These are phyloP conservation scores for Sclerotinia trifoliorum DNA, from an alignment of 2,329 filamentous ascomycete genomes.

Conservation along the genomic window DNA sequence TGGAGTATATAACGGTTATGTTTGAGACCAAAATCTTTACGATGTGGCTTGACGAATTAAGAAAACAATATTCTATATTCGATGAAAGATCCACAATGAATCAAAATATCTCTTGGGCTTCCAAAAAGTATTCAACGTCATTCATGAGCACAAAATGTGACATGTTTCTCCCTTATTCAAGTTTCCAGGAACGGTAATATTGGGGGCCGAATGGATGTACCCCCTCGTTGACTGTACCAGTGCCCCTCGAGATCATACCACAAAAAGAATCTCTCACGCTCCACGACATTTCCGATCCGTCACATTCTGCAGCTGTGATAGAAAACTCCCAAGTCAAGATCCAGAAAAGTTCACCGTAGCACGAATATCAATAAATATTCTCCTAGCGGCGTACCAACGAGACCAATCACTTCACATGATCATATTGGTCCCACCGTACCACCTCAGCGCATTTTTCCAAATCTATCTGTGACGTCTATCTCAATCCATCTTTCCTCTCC, in stretches of 20 bases:
- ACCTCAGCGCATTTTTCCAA: slow-evolving; percentile 1
- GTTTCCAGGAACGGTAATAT: slow-evolving; percentile 7
- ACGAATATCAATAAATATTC: slow-evolving; percentile 20
- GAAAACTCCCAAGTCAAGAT: slow-evolving; percentile 14
- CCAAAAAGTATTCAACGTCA: not conserved
- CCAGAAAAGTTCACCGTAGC: not conserved
- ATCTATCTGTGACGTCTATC: slow-evolving; percentile 11
- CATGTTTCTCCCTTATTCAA: slow-evolving; percentile 9
- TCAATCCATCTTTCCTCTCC: slow-evolving; percentile 11
- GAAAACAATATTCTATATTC: not conserved
- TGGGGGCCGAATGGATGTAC: slow-evolving; percentile 18
- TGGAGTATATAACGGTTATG: not conserved
- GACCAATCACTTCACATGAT: slow-evolving; percentile 23
- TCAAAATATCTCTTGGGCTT: not conserved
- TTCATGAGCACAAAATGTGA: slow-evolving; percentile 7
- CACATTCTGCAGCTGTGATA: slow-evolving; percentile 17
- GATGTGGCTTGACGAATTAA: not conserved
- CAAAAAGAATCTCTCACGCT: slow-evolving; percentile 7
- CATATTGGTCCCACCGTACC: slow-evolving; percentile 21
- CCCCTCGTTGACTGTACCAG: slow-evolving; percentile 2
- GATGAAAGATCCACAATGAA: not conserved
- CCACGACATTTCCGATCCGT: slow-evolving; percentile 13
- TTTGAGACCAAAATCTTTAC: not conserved
- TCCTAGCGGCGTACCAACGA: slow-evolving; percentile 6
- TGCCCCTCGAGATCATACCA: slow-evolving; percentile 18